These are phyloP conservation scores for Rhodotorula sp. DNA, from an alignment of 1,284 basidiomycete species.

Conservation along the genomic window DNA sequence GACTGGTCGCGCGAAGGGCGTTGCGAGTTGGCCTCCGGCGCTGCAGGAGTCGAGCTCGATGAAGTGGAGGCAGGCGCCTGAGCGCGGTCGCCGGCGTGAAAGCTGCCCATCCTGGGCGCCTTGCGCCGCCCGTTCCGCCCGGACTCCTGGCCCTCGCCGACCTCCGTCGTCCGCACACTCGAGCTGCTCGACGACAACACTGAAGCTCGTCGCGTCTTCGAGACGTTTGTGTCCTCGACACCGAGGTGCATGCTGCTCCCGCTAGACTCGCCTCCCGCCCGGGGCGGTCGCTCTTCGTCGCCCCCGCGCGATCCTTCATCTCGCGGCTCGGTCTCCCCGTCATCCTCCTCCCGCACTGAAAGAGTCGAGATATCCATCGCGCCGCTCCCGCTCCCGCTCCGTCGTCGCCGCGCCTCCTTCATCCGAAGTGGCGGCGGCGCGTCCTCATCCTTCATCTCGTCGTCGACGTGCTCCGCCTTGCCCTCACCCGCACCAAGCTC, in stretches of 20 bases:
- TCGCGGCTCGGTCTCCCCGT: background rate
- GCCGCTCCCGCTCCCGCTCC: too few species aligned
- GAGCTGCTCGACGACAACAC: slow-evolving; percentile 5
- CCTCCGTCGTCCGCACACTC: background rate
- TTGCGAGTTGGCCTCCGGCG: background rate
- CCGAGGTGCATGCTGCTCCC: background rate
- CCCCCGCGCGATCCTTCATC: too few species aligned
- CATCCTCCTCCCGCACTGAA: slow-evolving; percentile 11
- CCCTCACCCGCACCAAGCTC: background rate
- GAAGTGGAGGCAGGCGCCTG: background rate
- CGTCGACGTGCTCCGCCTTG: background rate
- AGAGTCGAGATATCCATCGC: slow-evolving; percentile 3
- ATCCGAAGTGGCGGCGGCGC: background rate
- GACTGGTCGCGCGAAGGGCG: background rate
- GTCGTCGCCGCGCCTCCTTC: background rate
- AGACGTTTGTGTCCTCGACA: too few species aligned
- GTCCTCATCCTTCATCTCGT: background rate
- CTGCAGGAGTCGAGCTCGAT: background rate
- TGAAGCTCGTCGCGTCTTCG: slow-evolving; percentile 9
- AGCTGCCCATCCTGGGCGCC: slow-evolving; percentile 21
- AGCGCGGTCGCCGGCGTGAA: background rate
- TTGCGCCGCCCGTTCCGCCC: slow-evolving; percentile 13
- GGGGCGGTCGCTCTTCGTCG: too few species aligned
- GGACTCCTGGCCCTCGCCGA: background rate
- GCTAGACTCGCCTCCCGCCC: background rate